These are phyloP conservation scores for Diplodia mutila DNA, from an alignment of 2,329 filamentous ascomycete species.

Conservation along the genomic window DNA sequence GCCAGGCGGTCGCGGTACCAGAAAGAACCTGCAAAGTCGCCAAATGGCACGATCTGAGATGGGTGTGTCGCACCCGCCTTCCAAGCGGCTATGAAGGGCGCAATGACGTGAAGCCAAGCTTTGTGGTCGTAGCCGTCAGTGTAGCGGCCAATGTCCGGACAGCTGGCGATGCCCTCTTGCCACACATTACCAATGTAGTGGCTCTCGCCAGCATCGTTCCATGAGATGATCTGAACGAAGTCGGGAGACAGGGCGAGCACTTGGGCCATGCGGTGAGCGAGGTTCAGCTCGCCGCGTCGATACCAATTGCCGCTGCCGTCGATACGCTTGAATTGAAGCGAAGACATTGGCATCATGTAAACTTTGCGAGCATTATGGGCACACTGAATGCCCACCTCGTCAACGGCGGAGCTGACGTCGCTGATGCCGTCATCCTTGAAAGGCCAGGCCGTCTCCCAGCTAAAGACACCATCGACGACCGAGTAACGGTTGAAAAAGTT, in stretches of 20 bases:
- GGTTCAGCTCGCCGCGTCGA: slow-evolving; percentile 44
- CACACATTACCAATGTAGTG: slow-evolving; percentile 49
- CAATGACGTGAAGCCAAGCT: slow-evolving; percentile 42
- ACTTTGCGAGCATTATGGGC: slow-evolving; percentile 38
- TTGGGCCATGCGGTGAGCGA: slow-evolving; percentile 36
- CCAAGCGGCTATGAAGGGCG: slow-evolving; percentile 44
- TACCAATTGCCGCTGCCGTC: slow-evolving; percentile 41
- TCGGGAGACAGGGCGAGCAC: slow-evolving; percentile 42
- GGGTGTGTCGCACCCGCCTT: slow-evolving; percentile 37
- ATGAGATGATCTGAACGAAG: slow-evolving; percentile 46
- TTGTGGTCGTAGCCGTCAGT: slow-evolving; percentile 41
- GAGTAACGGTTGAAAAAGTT: slow-evolving; percentile 32
- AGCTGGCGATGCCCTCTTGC: slow-evolving; percentile 36
- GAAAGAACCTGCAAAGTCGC: slow-evolving; percentile 15
- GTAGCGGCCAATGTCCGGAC: slow-evolving; percentile 33
- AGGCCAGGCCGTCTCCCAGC: slow-evolving; percentile 45
- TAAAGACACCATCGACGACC: slow-evolving; percentile 42
- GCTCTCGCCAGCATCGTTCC: slow-evolving; percentile 47
- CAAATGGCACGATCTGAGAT: slow-evolving; percentile 16
- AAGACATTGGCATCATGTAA: slow-evolving; percentile 46
- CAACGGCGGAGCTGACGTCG: slow-evolving; percentile 33
- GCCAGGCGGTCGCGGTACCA: slow-evolving; percentile 24
- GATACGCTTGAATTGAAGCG: slow-evolving; percentile 47
- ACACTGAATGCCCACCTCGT: slow-evolving; percentile 36
- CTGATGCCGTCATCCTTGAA: slow-evolving; percentile 29